phyloP scores from a whole-genome alignment of 2,329 filamentous ascomycete genomes.

The Bisporella sp. region DNA sequence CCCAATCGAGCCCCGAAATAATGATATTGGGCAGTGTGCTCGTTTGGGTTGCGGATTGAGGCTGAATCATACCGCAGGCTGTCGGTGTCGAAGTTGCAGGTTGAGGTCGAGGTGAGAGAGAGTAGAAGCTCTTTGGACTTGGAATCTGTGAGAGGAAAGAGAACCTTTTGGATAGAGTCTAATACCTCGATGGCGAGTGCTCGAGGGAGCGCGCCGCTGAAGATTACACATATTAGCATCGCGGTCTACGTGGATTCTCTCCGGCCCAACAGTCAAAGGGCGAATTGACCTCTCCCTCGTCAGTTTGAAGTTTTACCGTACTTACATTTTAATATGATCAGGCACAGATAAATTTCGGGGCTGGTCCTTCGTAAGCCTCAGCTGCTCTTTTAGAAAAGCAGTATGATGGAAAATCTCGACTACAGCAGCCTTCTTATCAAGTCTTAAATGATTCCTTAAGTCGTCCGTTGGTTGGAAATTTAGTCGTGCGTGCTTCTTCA shows the following conservation, averaged over 20 bases:
- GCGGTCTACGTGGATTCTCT: no score
- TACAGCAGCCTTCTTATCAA: constrained; percentile 20
- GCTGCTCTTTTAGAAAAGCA: no score
- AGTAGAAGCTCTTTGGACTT: constrained; percentile 15
- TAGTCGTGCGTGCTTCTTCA: constrained; percentile 21
- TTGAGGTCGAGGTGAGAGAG: constrained; percentile 9
- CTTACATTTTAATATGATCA: constrained; percentile 13
- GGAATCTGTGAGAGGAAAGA: constrained; percentile 19
- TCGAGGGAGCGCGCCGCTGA: constrained; percentile 15
- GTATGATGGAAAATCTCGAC: constrained; percentile 26
- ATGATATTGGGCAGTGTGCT: constrained; percentile 18
- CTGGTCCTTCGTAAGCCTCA: no score
- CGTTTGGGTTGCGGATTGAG: constrained; percentile 7
- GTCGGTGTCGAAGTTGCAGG: constrained; percentile 16
- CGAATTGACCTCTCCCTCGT: no score
- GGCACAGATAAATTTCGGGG: no score
- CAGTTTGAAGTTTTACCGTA: no score
- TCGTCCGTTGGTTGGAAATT: constrained; percentile 23
- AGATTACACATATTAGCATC: neutral
- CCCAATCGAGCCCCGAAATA: no score
- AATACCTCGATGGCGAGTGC: constrained; percentile 22
- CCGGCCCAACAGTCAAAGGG: no score
- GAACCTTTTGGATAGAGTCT: constrained; percentile 18
- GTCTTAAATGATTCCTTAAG: constrained; percentile 23
- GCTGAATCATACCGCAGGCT: constrained; percentile 4